A percentile compares a stretch with the other conserved stretches of the same genome.
Conservation (phyloP, 139 green algal genomes). For the Coelastrella sp. region DNA sequence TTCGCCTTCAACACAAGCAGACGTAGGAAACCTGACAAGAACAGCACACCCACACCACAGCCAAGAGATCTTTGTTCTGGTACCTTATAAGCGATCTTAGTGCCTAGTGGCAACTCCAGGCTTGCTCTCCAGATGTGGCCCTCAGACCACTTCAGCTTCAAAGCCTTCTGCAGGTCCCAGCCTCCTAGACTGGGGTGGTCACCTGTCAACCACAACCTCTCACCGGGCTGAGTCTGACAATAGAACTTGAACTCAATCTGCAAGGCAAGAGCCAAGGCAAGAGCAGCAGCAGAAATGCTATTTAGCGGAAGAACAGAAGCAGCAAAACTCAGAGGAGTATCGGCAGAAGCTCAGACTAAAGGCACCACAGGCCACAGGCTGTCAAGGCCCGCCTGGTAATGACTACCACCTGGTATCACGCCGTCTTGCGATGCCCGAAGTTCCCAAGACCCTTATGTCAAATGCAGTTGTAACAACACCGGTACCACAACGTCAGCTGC, state of each 20-base stretch:
- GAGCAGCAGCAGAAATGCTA: not conserved
- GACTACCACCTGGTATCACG: too few species aligned
- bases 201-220: not conserved
- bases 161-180: not conserved
- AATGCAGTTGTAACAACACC: too few species aligned
- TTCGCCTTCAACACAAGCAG: not conserved
- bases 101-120: not conserved
- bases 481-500: too few species aligned
- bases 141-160: not conserved
- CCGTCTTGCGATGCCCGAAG: too few species aligned
- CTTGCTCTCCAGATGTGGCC: not conserved
- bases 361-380: too few species aligned
- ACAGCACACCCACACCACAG: not conserved
- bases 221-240: not conserved
- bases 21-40: not conserved
- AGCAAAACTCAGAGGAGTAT: not conserved
- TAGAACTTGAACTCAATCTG: not conserved
- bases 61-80: not conserved
- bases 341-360: not conserved
- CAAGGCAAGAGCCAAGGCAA: not conserved
- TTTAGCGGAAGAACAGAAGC: not conserved
- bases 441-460: too few species aligned
- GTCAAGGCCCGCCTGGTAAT: too few species aligned
- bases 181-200: not conserved
- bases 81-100: not conserved